Evolutionary conservation across 768 basidiomycete genomes (phyloP).

Genomic region (Leucocoprinus leucothites): DNA sequence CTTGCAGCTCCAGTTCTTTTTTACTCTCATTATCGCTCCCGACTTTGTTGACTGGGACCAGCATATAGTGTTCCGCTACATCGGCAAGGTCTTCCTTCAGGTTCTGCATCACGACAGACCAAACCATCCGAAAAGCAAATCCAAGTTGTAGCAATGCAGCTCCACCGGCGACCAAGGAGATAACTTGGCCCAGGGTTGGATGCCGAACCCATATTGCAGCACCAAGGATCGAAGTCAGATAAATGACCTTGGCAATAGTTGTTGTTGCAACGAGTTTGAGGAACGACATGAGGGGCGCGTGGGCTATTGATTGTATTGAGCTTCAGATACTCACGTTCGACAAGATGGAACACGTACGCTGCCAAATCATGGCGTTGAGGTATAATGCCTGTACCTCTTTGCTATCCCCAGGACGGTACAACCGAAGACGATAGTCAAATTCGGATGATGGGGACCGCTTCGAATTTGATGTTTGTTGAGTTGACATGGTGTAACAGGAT

Average conservation of each 20-base stretch:
- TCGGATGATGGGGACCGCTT: background rate
- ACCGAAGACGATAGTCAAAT: conserved; percentile 3
- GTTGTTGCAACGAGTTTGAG: background rate
- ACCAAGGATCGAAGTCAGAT: background rate
- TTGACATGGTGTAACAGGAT: background rate
- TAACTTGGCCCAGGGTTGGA: background rate
- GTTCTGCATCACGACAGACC: background rate
- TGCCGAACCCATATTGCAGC: background rate
- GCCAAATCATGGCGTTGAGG: background rate
- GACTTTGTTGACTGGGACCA: background rate
- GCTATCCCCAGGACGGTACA: background rate
- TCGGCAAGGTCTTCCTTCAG: background rate
- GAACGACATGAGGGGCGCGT: background rate
- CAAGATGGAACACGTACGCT: background rate
- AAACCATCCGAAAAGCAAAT: background rate
- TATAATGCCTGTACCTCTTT: conserved; percentile 1
- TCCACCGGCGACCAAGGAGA: background rate
- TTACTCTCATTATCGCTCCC: background rate
- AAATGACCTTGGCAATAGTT: background rate
- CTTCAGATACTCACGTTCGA: background rate
- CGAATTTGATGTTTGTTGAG: background rate
- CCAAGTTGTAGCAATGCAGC: background rate
- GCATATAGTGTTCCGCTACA: background rate
- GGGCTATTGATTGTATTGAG: too few species aligned
- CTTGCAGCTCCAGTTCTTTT: too few species aligned